Evolutionary conservation across 192 early-diverging fungal species (phyloP).

Genomic region (Gaertneriomyces semiglobifer): DNA sequence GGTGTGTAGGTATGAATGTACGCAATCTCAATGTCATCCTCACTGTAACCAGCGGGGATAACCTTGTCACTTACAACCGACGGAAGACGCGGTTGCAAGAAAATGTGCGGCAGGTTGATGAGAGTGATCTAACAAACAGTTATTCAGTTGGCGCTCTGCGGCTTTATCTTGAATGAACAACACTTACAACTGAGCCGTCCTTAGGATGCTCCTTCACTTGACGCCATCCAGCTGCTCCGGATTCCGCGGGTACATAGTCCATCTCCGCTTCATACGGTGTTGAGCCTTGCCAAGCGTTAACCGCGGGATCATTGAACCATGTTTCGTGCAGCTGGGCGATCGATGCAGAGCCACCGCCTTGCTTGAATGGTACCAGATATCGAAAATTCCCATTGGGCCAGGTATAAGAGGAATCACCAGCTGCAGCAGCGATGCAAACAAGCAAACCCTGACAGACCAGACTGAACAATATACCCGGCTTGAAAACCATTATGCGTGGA

Average conservation of each 20-base stretch:
- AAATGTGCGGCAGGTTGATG: constrained; percentile 28
- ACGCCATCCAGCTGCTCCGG: constrained; percentile 20
- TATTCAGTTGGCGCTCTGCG: not conserved
- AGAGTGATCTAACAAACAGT: constrained; percentile 18
- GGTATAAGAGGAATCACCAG: not conserved
- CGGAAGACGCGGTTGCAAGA: constrained; percentile 17
- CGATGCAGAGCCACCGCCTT: constrained; percentile 17
- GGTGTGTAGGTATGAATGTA: constrained; percentile 27
- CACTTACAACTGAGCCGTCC: constrained; percentile 16
- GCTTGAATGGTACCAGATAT: constrained; percentile 15
- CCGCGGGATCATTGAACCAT: not conserved
- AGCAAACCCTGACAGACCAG: no score
- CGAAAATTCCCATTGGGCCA: constrained; percentile 16
- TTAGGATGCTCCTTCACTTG: constrained; percentile 26
- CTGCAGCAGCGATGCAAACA: no score
- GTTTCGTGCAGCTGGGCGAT: constrained; percentile 14
- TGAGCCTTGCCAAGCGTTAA: no score
- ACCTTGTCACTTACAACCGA: no score
- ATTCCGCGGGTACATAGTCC: constrained; percentile 9
- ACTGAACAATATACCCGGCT: no score
- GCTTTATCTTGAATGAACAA: not conserved
- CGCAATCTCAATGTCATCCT: constrained; percentile 22
- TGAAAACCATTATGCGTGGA: no score
- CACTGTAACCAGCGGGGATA: constrained; percentile 14
- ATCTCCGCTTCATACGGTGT: not conserved